phyloP scores from a whole-genome alignment of 179 eudicot species.

The Silene coronaria region DNA sequence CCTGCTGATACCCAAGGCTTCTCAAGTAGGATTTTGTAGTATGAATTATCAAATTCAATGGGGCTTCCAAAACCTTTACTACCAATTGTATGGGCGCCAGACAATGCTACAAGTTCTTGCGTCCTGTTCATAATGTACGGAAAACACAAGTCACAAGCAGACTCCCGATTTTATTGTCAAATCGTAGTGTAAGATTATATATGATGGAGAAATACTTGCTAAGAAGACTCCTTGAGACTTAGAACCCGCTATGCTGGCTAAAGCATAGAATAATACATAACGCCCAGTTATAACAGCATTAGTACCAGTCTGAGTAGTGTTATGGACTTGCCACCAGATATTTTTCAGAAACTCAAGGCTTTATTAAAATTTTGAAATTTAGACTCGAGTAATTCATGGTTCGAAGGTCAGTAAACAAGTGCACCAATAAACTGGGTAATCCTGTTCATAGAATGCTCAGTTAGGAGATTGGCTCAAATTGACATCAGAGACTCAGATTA shows the following conservation, averaged over 20 bases:
- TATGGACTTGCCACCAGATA: neutral
- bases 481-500: neutral
- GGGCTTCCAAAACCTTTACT: conserved; percentile 93
- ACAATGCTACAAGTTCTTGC: conserved; percentile 78
- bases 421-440: neutral
- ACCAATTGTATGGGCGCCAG: conserved; percentile 94
- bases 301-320: neutral
- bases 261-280: neutral
- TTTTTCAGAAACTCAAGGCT: neutral
- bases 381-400: neutral
- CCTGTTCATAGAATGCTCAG: neutral
- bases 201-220: neutral
- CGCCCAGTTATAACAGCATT: neutral
- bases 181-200: too few relatives aligned
- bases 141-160: conserved; percentile 1
- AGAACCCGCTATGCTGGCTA: neutral
- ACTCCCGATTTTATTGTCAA: neutral
- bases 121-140: conserved; percentile 39
- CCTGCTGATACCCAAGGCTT: conserved; percentile 82
- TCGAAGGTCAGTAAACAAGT: neutral
- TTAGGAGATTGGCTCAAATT: neutral
- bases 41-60: conserved; percentile 64
- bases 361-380: neutral
- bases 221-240: neutral
- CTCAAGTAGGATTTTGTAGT: conserved; percentile 74